Conservation (phyloP, 2,329 filamentous ascomycete species). For the Septoria petroselini region DNA sequence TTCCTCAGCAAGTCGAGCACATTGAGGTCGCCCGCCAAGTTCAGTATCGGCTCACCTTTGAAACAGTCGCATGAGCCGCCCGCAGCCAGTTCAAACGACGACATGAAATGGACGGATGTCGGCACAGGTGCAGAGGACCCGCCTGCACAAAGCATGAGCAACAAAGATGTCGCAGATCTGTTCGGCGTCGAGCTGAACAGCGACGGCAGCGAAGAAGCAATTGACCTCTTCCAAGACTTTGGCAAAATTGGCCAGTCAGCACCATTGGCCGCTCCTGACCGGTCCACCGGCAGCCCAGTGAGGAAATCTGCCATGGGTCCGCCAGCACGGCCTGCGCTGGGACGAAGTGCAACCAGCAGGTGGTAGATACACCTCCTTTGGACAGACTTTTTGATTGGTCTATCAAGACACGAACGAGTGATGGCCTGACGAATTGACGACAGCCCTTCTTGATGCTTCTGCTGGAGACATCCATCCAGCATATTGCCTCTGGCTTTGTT, state of each 20-base stretch:
- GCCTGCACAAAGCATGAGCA: constrained; percentile 16
- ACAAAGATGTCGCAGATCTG: constrained; percentile 53
- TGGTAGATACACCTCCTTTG: constrained; percentile 28
- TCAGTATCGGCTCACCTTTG: constrained; percentile 33
- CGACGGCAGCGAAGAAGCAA: constrained; percentile 57
- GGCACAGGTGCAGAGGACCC: constrained; percentile 27
- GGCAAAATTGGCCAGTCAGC: constrained; percentile 61
- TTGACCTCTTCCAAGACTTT: constrained; percentile 73
- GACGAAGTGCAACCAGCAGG: constrained; percentile 34
- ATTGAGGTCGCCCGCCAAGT: constrained; percentile 31
- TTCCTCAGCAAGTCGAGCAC: constrained; percentile 28
- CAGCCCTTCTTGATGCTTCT: constrained; percentile 10
- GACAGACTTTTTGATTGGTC: constrained; percentile 5
- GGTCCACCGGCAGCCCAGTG: constrained; percentile 36
- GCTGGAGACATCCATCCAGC: neutral
- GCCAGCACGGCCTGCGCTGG: constrained; percentile 31
- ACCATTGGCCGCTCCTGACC: constrained; percentile 27
- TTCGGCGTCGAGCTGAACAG: constrained; percentile 55
- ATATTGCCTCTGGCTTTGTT: neutral
- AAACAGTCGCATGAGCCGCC: constrained; percentile 33
- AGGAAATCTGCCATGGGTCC: constrained; percentile 32
- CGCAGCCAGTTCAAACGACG: constrained; percentile 10
- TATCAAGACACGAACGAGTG: constrained; percentile 9
- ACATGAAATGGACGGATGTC: constrained; percentile 34
- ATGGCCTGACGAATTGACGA: constrained; percentile 21